Evolutionary conservation across 768 basidiomycete genomes (phyloP).

Genomic region (Xerocomellus dryophilus): DNA sequence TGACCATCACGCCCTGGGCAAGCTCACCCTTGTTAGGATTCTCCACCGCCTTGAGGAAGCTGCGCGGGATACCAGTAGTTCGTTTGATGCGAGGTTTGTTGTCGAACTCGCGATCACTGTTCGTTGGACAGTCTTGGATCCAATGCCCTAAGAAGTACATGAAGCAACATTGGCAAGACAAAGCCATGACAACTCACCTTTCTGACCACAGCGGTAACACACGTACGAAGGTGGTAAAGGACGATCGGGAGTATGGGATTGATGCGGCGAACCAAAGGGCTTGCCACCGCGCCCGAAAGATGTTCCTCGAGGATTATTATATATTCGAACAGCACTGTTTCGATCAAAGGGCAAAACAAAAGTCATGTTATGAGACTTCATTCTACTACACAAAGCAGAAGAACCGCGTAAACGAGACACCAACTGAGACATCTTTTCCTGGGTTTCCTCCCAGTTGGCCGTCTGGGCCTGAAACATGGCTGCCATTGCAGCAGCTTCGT

Average conservation of each 20-base stretch:
- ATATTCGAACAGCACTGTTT: slow-evolving; percentile 65
- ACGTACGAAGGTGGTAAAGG: slow-evolving; percentile 94
- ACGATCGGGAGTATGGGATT: slow-evolving; percentile 60
- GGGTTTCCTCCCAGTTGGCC: slow-evolving; percentile 96
- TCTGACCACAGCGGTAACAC: slow-evolving; percentile 97
- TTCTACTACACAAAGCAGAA: slow-evolving; percentile 65
- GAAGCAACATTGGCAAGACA: background rate
- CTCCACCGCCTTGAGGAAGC: slow-evolving; percentile 95
- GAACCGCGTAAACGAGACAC: slow-evolving; percentile 61
- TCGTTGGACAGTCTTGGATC: slow-evolving; percentile 99
- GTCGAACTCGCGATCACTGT: slow-evolving; percentile 92
- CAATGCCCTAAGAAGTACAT: slow-evolving; percentile 75
- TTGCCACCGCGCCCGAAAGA: slow-evolving; percentile 62
- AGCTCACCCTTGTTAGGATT: slow-evolving; percentile 71
- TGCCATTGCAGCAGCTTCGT: slow-evolving; percentile 94
- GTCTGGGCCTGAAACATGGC: slow-evolving; percentile 96
- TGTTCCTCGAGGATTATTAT: slow-evolving; percentile 63
- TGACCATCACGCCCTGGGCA: slow-evolving; percentile 93
- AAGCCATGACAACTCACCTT: slow-evolving; percentile 54
- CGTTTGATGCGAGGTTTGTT: slow-evolving; percentile 94
- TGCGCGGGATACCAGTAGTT: slow-evolving; percentile 96
- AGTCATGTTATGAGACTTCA: slow-evolving; percentile 67
- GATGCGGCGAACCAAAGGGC: slow-evolving; percentile 36
- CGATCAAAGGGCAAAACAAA: slow-evolving; percentile 37
- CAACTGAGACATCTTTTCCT: slow-evolving; percentile 99